Conservation (phyloP, 2,329 filamentous ascomycete species). For the Ascochyta pisi region DNA sequence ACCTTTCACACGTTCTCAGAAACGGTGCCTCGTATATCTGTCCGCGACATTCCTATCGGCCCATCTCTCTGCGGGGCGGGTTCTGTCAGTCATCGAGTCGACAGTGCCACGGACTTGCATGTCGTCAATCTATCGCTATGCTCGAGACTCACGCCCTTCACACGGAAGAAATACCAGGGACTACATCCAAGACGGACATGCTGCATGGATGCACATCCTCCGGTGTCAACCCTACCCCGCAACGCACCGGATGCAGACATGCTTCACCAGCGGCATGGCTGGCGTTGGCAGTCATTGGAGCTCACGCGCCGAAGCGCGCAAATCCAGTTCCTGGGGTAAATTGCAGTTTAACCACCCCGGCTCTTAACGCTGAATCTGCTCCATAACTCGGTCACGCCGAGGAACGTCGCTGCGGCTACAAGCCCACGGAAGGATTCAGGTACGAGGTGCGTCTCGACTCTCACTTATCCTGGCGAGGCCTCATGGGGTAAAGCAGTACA, state of each 20-base stretch:
- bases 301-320: conserved; percentile 1
- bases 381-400: conserved; percentile 5
- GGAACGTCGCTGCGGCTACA: not conserved
- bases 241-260: not conserved
- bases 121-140: conserved; percentile 1
- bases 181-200: not conserved
- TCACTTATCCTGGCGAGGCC: conserved; percentile 5
- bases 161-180: not conserved
- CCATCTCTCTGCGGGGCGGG: not conserved
- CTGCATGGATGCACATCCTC: not conserved
- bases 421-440: not conserved
- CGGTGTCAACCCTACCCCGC: conserved; percentile 6
- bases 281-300: conserved; percentile 1
- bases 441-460: not conserved
- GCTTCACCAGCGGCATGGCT: not conserved
- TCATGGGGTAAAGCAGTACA: not conserved
- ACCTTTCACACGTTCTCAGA: not conserved
- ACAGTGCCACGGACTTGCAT: conserved; percentile 1
- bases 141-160: conserved; percentile 9
- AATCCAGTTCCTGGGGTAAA: conserved; percentile 13
- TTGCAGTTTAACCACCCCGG: conserved; percentile 9
- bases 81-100: not conserved
- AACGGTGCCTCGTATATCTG: not conserved
- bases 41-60: not conserved
- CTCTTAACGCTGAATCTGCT: not conserved